A percentile compares a stretch with the other conserved stretches of the same genome.
phyloP scores from a whole-genome alignment of 305 asterid genomes.

The Fraxinus paxiana region DNA sequence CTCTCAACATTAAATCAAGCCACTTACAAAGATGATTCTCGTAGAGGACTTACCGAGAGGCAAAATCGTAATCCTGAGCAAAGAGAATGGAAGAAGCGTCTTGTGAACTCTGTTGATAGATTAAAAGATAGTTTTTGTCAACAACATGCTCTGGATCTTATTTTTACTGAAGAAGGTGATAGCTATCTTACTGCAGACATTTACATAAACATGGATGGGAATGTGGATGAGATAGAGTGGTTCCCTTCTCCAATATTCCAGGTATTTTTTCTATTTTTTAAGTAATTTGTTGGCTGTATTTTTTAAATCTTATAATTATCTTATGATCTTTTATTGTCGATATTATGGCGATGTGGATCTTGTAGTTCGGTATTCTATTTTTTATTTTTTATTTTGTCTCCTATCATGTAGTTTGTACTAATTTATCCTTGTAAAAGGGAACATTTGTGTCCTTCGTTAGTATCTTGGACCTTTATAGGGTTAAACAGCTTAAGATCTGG shows the following conservation, averaged over 20 bases:
- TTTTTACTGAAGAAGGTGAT: constrained; percentile 94
- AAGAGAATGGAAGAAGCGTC: constrained; percentile 95
- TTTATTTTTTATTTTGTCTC: not conserved
- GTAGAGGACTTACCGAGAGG: constrained; percentile 75
- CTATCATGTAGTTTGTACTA: not conserved
- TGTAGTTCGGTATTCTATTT: not conserved
- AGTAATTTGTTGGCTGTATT: constrained; percentile 18
- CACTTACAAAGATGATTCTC: constrained; percentile 64
- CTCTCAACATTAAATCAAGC: constrained; percentile 61
- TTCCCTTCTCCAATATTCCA: constrained; percentile 90
- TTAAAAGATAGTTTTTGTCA: constrained; percentile 96
- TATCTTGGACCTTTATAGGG: not conserved
- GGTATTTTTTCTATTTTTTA: constrained; percentile 44
- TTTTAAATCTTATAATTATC: not conserved
- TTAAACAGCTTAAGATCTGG: constrained; percentile 8
- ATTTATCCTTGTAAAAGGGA: not conserved
- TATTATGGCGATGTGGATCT: not conserved
- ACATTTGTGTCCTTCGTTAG: not conserved
- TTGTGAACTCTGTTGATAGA: constrained; percentile 69
- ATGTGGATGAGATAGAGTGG: constrained; percentile 83
- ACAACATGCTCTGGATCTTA: constrained; percentile 92
- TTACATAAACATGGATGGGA: constrained; percentile 79
- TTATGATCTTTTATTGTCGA: not conserved
- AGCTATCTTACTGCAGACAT: constrained; percentile 78
- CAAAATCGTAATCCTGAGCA: constrained; percentile 95